Percentiles rank a stretch among this genome's conserved stretches.
phyloP scores from a whole-genome alignment of 2,329 filamentous ascomycete species.

The Cercospora sojina region DNA sequence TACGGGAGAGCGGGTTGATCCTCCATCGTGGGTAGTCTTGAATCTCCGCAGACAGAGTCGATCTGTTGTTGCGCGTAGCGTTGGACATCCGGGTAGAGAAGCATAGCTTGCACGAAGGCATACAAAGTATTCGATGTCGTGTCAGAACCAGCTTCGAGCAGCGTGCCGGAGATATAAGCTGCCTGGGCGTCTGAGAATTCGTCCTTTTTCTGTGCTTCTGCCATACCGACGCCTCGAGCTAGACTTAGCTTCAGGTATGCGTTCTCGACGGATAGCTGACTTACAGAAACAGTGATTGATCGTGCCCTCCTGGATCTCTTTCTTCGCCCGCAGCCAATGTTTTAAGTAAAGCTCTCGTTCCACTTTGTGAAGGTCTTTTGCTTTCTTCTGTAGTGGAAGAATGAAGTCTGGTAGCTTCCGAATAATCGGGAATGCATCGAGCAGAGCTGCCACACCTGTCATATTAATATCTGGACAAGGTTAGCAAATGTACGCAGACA shows the following conservation, averaged over 20 bases:
- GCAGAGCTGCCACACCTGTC: slow-evolving; percentile 44
- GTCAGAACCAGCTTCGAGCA: slow-evolving; percentile 46
- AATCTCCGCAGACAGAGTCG: slow-evolving; percentile 24
- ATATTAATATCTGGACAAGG: slow-evolving; percentile 39
- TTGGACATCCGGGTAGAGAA: slow-evolving; percentile 26
- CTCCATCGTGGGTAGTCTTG: slow-evolving; percentile 23
- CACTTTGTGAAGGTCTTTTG: slow-evolving; percentile 27
- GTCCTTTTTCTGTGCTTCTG: slow-evolving; percentile 29
- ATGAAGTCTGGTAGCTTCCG: slow-evolving; percentile 46
- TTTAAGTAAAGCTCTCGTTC: slow-evolving; percentile 27
- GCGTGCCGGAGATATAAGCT: slow-evolving; percentile 38
- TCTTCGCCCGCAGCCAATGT: slow-evolving; percentile 29
- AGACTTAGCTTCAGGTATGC: not conserved
- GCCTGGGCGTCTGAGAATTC: slow-evolving; percentile 29
- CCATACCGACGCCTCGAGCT: slow-evolving; percentile 23
- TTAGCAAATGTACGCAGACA: not conserved
- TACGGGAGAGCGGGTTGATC: slow-evolving; percentile 24
- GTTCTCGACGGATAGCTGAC: not conserved
- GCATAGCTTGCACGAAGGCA: slow-evolving; percentile 39
- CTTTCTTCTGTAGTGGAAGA: slow-evolving; percentile 21
- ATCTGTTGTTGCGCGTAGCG: slow-evolving; percentile 26
- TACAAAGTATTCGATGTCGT: slow-evolving; percentile 39
- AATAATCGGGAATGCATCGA: slow-evolving; percentile 51
- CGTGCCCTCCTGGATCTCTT: slow-evolving; percentile 23
- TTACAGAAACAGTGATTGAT: slow-evolving; percentile 30